These are phyloP conservation scores for Adansonia gregorii DNA, from an alignment of 441 rosid species.

Conservation along the genomic window DNA sequence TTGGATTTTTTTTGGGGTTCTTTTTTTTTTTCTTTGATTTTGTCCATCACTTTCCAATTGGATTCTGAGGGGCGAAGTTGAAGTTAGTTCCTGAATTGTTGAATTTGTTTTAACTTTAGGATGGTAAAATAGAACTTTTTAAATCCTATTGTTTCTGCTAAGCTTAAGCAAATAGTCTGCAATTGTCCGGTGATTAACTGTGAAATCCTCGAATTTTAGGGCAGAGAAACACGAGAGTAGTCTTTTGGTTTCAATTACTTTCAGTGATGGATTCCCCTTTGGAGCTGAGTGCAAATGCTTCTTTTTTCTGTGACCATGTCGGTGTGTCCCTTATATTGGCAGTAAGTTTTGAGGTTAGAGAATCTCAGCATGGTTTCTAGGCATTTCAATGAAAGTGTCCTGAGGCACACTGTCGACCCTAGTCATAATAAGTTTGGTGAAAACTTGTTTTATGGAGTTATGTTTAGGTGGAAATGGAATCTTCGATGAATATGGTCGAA, in stretches of 20 bases:
- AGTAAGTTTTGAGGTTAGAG: background rate
- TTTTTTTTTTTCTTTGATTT: background rate
- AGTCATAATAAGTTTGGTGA: background rate
- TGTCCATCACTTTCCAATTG: background rate
- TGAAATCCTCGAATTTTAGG: background rate
- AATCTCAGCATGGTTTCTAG: slow-evolving; percentile 6
- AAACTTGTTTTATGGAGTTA: background rate
- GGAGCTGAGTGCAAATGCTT: slow-evolving; percentile 17
- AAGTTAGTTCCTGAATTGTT: background rate
- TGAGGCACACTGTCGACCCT: background rate
- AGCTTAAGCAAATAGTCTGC: background rate
- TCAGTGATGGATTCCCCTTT: background rate
- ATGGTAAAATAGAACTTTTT: slow-evolving; percentile 1
- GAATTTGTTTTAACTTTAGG: background rate
- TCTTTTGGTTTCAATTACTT: background rate
- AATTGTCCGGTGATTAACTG: background rate
- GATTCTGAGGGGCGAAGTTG: background rate
- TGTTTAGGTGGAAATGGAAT: slow-evolving; percentile 3
- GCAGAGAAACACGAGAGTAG: background rate
- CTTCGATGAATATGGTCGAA: background rate
- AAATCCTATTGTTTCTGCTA: background rate
- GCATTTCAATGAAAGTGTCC: background rate
- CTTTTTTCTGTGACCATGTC: background rate
- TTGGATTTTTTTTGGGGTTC: background rate
- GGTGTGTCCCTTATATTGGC: background rate